Percentiles rank a stretch among this genome's conserved stretches.
These are phyloP conservation scores for Myrica gale DNA, from an alignment of 306 rosid species.

Conservation along the genomic window DNA sequence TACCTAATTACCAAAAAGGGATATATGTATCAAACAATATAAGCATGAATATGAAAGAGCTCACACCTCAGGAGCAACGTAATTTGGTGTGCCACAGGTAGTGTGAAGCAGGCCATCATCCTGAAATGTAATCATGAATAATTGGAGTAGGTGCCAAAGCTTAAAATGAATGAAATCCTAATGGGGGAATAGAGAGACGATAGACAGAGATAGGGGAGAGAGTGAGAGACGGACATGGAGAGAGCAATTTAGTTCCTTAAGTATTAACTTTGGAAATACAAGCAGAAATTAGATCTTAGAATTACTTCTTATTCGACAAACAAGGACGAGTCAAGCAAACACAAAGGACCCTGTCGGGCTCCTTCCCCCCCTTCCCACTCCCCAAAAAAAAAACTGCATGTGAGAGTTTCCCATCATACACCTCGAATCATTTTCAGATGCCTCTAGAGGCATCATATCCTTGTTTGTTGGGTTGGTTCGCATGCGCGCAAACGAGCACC, in stretches of 20 bases:
- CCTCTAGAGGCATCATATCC: not conserved
- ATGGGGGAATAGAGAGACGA: not conserved
- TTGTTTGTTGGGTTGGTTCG: not conserved
- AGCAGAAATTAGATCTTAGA: not conserved
- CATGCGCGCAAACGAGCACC: not conserved
- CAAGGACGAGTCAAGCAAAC: too few relatives aligned
- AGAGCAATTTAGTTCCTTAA: too few relatives aligned
- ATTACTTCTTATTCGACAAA: not conserved
- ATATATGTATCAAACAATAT: conserved; percentile 4
- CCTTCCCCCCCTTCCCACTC: too few relatives aligned
- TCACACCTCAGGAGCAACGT: conserved; percentile 96
- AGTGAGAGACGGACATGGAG: not conserved
- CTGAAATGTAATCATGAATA: conserved; percentile 44
- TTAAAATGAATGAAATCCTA: not conserved
- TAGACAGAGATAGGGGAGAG: not conserved
- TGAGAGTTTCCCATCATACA: too few relatives aligned
- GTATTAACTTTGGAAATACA: not conserved
- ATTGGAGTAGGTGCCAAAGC: not conserved
- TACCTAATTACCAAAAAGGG: conserved; percentile 3
- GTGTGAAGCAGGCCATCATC: conserved; percentile 98
- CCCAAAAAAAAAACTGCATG: too few relatives aligned
- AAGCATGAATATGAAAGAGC: conserved; percentile 24
- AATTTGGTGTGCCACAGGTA: conserved; percentile 97
- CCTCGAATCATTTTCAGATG: too few relatives aligned
- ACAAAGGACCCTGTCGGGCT: too few relatives aligned